Percentiles rank a stretch among this genome's conserved stretches.
These are phyloP conservation scores for Clavariopsis aquatica DNA, from an alignment of 495 filamentous ascomycete species.

Conservation along the genomic window DNA sequence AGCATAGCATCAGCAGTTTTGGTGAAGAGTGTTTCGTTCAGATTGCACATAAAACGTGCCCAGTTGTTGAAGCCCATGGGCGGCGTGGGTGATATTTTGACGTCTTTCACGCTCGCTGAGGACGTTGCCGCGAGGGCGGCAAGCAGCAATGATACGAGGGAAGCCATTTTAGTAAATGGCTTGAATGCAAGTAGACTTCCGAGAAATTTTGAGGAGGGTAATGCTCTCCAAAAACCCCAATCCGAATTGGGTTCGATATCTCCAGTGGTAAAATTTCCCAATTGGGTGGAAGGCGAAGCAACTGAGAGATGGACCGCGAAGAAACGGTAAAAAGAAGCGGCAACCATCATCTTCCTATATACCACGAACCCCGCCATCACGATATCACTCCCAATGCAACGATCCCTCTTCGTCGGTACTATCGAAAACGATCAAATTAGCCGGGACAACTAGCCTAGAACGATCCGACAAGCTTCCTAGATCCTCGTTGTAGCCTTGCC, in stretches of 20 bases:
- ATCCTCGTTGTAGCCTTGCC: conserved; percentile 1
- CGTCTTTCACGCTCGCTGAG: conserved; percentile 18
- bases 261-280: neutral
- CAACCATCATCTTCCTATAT: conserved; percentile 13
- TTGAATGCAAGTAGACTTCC: neutral
- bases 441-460: conserved; percentile 5
- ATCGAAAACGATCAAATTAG: conserved; percentile 25
- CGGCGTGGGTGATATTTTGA: conserved; percentile 31
- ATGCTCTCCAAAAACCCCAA: neutral
- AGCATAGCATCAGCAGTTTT: conserved; percentile 48
- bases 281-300: neutral
- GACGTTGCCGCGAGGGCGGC: conserved; percentile 3
- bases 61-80: conserved; percentile 54
- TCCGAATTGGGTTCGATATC: neutral
- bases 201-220: neutral
- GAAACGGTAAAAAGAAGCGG: conserved; percentile 1
- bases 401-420: conserved; percentile 4
- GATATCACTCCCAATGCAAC: neutral
- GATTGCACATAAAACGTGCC: conserved; percentile 49
- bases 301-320: neutral
- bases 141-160: conserved; percentile 12
- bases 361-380: conserved; percentile 17
- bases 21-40: conserved; percentile 50
- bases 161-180: conserved; percentile 4
- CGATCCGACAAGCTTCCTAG: neutral